Evolutionary conservation across 2,329 filamentous ascomycete genomes (phyloP).

Genomic region (Tothia fuscella): DNA sequence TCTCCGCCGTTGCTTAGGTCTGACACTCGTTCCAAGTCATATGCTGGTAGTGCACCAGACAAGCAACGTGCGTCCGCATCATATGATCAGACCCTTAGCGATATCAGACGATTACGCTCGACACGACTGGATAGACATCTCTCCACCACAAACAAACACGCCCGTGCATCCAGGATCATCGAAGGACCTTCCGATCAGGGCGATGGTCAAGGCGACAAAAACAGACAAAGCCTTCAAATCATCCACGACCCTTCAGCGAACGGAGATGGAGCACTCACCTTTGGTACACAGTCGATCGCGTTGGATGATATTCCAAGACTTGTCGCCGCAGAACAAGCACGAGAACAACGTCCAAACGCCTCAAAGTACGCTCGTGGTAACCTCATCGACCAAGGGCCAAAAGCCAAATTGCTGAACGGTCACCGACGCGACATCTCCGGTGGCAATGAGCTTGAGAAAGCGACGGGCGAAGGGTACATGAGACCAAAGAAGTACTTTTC

Average conservation of each 20-base stretch:
- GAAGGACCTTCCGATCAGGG: constrained; percentile 49
- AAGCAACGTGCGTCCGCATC: constrained; percentile 41
- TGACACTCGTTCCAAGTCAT: constrained; percentile 63
- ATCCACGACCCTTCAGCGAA: constrained; percentile 65
- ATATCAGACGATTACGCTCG: constrained; percentile 82
- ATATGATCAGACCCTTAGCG: constrained; percentile 91
- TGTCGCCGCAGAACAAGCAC: constrained; percentile 87
- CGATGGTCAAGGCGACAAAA: constrained; percentile 19
- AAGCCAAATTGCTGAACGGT: constrained; percentile 55
- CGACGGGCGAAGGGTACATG: constrained; percentile 28
- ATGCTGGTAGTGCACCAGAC: constrained; percentile 43
- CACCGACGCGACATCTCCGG: constrained; percentile 56
- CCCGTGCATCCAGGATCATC: constrained; percentile 82
- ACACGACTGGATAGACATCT: constrained; percentile 90
- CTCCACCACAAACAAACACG: constrained; percentile 83
- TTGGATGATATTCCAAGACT: constrained; percentile 94
- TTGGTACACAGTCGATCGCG: constrained; percentile 83
- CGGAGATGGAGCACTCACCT: constrained; percentile 61
- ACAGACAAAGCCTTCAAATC: constrained; percentile 54
- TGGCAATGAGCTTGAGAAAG: constrained; percentile 38
- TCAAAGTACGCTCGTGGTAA: constrained; percentile 65
- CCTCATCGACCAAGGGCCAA: constrained; percentile 52
- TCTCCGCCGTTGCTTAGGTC: constrained; percentile 43
- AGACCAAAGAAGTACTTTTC: constrained; percentile 50
- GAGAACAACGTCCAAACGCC: constrained; percentile 73